These are phyloP conservation scores for Phialophora tarda DNA, from an alignment of 2,329 filamentous ascomycete genomes.

Conservation along the genomic window DNA sequence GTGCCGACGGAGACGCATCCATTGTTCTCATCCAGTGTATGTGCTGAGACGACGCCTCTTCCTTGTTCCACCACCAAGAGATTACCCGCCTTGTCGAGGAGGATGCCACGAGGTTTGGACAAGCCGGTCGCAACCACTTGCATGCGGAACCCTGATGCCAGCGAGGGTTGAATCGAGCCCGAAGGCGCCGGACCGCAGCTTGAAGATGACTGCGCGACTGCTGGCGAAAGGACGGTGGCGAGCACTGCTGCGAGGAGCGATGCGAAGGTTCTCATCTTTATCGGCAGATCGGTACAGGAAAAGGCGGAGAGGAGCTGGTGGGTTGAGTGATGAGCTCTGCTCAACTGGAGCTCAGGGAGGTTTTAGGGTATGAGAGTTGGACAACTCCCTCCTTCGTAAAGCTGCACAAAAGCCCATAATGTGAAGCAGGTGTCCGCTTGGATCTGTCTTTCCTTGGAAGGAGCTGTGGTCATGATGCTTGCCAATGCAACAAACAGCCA, in stretches of 20 bases:
- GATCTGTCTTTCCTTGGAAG: background rate
- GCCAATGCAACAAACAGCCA: background rate
- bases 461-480: background rate
- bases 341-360: background rate
- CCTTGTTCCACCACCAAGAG: slow-evolving; percentile 57
- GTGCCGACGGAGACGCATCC: slow-evolving; percentile 40
- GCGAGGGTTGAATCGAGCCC: slow-evolving; percentile 37
- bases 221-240: background rate
- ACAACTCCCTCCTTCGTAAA: background rate
- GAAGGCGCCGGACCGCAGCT: slow-evolving; percentile 37
- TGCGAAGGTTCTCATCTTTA: slow-evolving; percentile 9
- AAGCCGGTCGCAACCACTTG: slow-evolving; percentile 55
- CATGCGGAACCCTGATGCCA: slow-evolving; percentile 42
- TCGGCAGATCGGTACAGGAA: background rate
- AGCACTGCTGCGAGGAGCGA: background rate
- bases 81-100: slow-evolving; percentile 55
- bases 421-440: background rate
- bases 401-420: background rate
- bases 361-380: background rate
- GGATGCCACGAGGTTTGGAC: slow-evolving; percentile 53
- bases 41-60: slow-evolving; percentile 45
- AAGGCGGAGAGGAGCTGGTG: background rate
- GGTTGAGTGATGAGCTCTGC: background rate
- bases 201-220: slow-evolving; percentile 31
- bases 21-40: slow-evolving; percentile 48